phyloP scores from a whole-genome alignment of 2,329 filamentous ascomycete genomes.

The Aspergillus sp. region DNA sequence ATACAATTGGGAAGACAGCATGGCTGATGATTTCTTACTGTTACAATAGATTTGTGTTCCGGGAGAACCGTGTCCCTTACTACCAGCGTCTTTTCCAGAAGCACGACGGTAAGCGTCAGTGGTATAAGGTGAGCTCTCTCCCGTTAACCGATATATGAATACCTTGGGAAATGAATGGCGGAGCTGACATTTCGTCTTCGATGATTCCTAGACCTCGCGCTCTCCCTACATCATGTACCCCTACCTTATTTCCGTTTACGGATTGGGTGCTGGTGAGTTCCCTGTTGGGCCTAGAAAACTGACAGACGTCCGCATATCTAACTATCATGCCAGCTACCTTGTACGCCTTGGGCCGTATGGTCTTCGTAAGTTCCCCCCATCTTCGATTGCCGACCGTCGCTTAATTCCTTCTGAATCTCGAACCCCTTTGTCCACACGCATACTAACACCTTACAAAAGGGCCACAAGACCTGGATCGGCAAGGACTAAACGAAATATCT shows the following conservation, averaged over 20 bases:
- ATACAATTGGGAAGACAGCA: background rate
- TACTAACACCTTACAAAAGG: conserved; percentile 32
- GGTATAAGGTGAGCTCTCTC: conserved; percentile 54
- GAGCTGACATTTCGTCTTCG: conserved; percentile 9
- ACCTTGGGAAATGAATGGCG: background rate
- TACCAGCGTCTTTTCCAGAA: conserved; percentile 61
- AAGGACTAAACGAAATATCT: conserved; percentile 17
- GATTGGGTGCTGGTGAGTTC: conserved; percentile 41
- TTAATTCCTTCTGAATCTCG: background rate
- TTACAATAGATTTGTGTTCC: conserved; percentile 45
- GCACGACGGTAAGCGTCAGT: conserved; percentile 58
- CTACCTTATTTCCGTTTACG: conserved; percentile 49
- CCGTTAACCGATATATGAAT: background rate
- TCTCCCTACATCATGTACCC: conserved; percentile 53
- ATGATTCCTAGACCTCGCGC: conserved; percentile 41
- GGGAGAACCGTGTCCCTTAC: conserved; percentile 59
- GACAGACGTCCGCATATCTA: background rate
- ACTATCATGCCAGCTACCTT: conserved; percentile 19
- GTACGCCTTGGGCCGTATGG: conserved; percentile 39
- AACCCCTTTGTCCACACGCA: background rate
- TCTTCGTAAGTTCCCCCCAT: conserved; percentile 29
- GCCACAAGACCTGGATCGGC: conserved; percentile 56
- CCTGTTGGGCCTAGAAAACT: too few species aligned
- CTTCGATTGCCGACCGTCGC: background rate
- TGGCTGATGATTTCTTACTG: conserved; percentile 12